These are phyloP conservation scores for Trichophyton schoenleinii DNA, from an alignment of 2,329 filamentous ascomycete genomes.

Conservation along the genomic window DNA sequence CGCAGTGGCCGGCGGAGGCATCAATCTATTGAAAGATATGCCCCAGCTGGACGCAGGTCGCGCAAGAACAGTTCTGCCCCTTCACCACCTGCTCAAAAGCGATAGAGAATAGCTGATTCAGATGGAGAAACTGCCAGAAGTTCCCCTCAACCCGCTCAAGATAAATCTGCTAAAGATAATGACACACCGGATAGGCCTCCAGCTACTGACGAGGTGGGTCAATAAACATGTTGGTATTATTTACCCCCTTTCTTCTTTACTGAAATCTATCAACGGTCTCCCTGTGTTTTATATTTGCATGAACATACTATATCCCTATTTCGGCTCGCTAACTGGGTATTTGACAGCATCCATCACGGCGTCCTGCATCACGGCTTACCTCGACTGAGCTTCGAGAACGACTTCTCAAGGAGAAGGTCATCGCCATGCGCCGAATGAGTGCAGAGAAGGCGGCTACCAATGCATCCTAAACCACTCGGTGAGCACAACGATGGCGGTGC, in stretches of 20 bases:
- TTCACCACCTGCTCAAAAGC: conserved; percentile 30
- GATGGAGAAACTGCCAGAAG: conserved; percentile 19
- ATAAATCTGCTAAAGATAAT: conserved; percentile 7
- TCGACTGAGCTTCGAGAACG: conserved; percentile 27
- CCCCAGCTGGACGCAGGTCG: conserved; percentile 29
- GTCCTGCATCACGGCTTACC: conserved; percentile 17
- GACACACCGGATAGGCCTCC: conserved; percentile 7
- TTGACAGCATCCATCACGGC: conserved; percentile 4
- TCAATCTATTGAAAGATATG: conserved; percentile 36
- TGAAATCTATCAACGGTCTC: not conserved
- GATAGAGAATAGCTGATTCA: conserved; percentile 30
- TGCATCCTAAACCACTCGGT: not conserved
- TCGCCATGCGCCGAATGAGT: conserved; percentile 24
- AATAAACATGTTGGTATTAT: conserved; percentile 8
- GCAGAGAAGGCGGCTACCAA: conserved; percentile 1
- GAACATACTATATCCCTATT: not conserved
- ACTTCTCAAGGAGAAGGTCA: conserved; percentile 27
- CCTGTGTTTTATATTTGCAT: not conserved
- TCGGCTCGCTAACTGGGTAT: not conserved
- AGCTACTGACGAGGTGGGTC: conserved; percentile 23
- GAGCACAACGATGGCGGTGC: not conserved
- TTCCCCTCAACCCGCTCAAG: conserved; percentile 16
- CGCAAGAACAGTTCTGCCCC: conserved; percentile 33
- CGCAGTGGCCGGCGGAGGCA: conserved; percentile 30
- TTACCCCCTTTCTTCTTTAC: not conserved